Percentiles rank a stretch among this genome's conserved stretches.
phyloP scores from a whole-genome alignment of 2,329 filamentous ascomycete species.

The Botrytis medusae region DNA sequence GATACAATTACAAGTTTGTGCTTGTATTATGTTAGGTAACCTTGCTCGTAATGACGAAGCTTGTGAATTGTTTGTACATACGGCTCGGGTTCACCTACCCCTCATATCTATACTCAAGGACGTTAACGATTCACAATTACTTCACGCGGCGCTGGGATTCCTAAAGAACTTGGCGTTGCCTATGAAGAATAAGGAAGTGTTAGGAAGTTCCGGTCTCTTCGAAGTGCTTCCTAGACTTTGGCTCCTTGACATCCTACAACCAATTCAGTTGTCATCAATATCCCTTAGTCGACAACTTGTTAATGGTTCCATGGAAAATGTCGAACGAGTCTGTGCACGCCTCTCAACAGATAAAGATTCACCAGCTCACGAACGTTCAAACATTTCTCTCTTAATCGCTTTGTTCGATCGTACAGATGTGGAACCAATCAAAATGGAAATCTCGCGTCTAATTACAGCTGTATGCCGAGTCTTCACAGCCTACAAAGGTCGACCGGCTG shows the following conservation, averaged over 20 bases:
- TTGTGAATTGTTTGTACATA: constrained; percentile 51
- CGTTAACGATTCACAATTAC: constrained; percentile 49
- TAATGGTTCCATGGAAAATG: constrained; percentile 53
- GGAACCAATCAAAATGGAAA: constrained; percentile 60
- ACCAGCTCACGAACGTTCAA: constrained; percentile 40
- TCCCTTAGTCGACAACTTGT: constrained; percentile 59
- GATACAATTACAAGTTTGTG: constrained; percentile 53
- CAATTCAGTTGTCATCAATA: constrained; percentile 60
- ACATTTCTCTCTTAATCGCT: constrained; percentile 43
- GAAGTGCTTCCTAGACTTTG: constrained; percentile 55
- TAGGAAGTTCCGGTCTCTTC: constrained; percentile 50
- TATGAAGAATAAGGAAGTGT: constrained; percentile 50
- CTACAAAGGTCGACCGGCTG: constrained; percentile 31
- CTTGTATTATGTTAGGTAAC: constrained; percentile 62
- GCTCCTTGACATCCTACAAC: constrained; percentile 52
- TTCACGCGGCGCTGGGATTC: constrained; percentile 59
- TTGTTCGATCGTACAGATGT: constrained; percentile 48
- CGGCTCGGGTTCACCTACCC: constrained; percentile 46
- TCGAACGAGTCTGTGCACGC: constrained; percentile 49
- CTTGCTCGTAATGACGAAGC: constrained; percentile 58
- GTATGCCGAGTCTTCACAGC: constrained; percentile 58
- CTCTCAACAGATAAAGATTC: constrained; percentile 43
- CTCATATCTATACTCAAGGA: constrained; percentile 49
- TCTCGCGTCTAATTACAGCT: constrained; percentile 52
- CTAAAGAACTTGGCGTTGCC: constrained; percentile 66